These are phyloP conservation scores for Phaffomyces thermotolerans DNA, from an alignment of 805 yeast genomes.

Conservation along the genomic window DNA sequence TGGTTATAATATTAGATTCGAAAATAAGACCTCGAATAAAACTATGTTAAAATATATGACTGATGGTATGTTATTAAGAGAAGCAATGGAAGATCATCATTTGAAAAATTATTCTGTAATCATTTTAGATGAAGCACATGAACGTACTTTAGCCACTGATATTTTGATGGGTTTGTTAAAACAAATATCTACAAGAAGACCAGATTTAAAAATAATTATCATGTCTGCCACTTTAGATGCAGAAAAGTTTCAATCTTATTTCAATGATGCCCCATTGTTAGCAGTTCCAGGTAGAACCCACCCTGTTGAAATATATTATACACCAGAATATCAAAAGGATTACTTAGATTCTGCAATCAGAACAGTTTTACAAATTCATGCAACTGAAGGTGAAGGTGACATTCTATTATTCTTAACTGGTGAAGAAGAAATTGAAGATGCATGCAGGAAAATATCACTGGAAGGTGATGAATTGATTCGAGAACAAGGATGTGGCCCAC, in stretches of 20 bases:
- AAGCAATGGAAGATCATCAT: constrained; percentile 94
- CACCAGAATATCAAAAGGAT: constrained; percentile 94
- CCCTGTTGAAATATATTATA: constrained; percentile 94
- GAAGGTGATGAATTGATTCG: constrained; percentile 86
- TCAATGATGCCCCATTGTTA: constrained; percentile 84
- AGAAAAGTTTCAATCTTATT: constrained; percentile 86
- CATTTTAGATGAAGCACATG: constrained; percentile 96
- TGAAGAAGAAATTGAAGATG: constrained; percentile 97
- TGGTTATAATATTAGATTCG: constrained; percentile 92
- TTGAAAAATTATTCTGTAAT: constrained; percentile 78
- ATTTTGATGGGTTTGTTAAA: constrained; percentile 91
- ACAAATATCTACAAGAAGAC: constrained; percentile 70
- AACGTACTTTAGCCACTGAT: constrained; percentile 94
- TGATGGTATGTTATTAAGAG: constrained; percentile 96
- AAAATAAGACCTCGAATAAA: constrained; percentile 72
- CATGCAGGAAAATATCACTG: constrained; percentile 77
- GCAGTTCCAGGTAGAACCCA: constrained; percentile 98
- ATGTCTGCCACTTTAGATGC: constrained; percentile 99
- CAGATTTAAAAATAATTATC: constrained; percentile 83
- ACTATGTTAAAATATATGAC: constrained; percentile 94
- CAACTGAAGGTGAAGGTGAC: constrained; percentile 93
- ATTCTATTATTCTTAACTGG: constrained; percentile 83
- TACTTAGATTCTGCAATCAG: constrained; percentile 92
- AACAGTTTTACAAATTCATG: constrained; percentile 93
- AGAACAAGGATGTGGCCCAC: constrained; percentile 86